Evolutionary conservation across 192 early-diverging fungal species (phyloP).

Genomic region (Linnemannia hyalina): DNA sequence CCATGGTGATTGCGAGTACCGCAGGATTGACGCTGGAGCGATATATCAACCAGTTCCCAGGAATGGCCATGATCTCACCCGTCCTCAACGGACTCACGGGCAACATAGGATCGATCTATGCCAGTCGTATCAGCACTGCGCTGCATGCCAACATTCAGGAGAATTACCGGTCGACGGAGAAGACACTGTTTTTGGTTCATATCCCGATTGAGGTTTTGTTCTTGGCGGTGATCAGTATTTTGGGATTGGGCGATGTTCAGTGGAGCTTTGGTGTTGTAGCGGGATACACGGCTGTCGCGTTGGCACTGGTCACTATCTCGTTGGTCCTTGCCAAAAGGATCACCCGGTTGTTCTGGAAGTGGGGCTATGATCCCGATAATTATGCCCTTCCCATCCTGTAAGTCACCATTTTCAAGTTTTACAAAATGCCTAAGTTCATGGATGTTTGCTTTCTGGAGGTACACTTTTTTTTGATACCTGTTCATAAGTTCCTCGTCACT

Average conservation of each 20-base stretch:
- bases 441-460: not conserved
- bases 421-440: too few species aligned
- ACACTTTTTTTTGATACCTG: too few species aligned
- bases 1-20: conserved; percentile 80
- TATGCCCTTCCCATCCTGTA: conserved; percentile 75
- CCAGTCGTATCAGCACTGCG: conserved; percentile 80
- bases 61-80: conserved; percentile 77
- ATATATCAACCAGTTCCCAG: conserved; percentile 73
- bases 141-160: conserved; percentile 69
- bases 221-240: conserved; percentile 51
- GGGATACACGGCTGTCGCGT: conserved; percentile 26
- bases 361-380: conserved; percentile 83
- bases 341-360: conserved; percentile 71
- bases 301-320: conserved; percentile 58
- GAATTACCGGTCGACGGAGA: conserved; percentile 66
- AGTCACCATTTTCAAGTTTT: conserved; percentile 29
- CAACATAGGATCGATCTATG: conserved; percentile 85
- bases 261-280: conserved; percentile 42
- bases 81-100: conserved; percentile 79
- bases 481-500: not conserved
- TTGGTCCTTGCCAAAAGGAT: conserved; percentile 69
- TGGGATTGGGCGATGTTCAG: conserved; percentile 42
- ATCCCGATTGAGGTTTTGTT: conserved; percentile 79
- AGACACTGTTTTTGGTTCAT: conserved; percentile 75
- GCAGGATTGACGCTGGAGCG: conserved; percentile 77